Base-by-base conservation (phyloP, 495 filamentous ascomycete species). In the Trichoderma virens region DNA sequence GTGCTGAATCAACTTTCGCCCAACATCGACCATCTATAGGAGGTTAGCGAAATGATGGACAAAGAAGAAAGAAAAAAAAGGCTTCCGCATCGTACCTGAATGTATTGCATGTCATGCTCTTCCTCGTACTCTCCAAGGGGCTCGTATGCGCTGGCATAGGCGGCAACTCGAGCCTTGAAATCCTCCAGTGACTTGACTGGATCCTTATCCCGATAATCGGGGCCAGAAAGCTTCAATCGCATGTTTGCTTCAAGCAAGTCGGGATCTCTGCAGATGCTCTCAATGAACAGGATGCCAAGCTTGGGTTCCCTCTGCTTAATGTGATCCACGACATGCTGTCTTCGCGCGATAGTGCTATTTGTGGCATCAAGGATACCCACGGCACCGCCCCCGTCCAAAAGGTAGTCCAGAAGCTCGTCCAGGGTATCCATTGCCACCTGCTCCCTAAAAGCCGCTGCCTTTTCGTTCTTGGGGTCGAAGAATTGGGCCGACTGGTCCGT, bases 361-460 rank as follows among this genome's bases (percentile, higher is more conserved):
- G 94, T 98, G 9, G 93, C 93, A 78, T 98, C 93, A 20, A 97
- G 84, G 66, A 98, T 97, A n/a, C 94, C 94, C n/a, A 98, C 88
- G 60, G 91, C 92, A 47, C 94, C 94, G 23, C 88, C 89, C 62
- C 86, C 76, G 28, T 88, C 80, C 38, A 98, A 76, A 41, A 98
- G 84, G 70, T 92, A 98, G 51, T 96, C 86, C 43, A 98, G 75
- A 23, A 97, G 77, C 69, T 98, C 94, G 67, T 98, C 91, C 16
- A 98, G 79, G 2, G 94, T 97, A 65, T 92, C 90, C 67, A 97
- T 82, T 0, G 94, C 94, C 23, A 95, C 89, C 70, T 95, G 90
- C 71, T 98, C 94, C 65, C 94, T 84, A 25, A 98, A 77, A 70
- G 86, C 87, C 28, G 92, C 83, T 2, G 94, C 94, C 62, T 84